A percentile compares a stretch with the other conserved stretches of the same genome.
Evolutionary conservation across 192 early-diverging fungal species (phyloP).

Genomic region (Diversispora eburnea): DNA sequence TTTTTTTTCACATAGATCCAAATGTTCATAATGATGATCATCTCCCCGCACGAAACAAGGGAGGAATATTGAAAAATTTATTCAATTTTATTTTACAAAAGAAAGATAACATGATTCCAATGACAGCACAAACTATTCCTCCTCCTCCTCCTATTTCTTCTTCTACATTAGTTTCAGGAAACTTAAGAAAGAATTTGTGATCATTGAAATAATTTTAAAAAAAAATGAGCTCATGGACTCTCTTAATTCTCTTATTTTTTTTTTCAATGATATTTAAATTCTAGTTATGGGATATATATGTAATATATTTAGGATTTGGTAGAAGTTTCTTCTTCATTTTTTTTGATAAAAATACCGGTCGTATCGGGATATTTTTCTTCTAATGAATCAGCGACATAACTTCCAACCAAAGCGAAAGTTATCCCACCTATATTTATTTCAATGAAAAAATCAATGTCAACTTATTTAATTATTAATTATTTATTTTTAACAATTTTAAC

Average conservation of each 20-base stretch:
- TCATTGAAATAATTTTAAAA: too few relatives aligned
- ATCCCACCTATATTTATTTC: not conserved
- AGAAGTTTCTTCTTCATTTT: not conserved
- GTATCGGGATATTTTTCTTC: slow-evolving; percentile 8
- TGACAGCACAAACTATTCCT: not conserved
- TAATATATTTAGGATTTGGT: too few relatives aligned
- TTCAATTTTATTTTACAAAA: slow-evolving; percentile 26
- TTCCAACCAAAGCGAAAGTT: not conserved
- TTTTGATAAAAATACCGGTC: not conserved
- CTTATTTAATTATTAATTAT: too few relatives aligned
- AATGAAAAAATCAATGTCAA: not conserved
- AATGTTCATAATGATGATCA: slow-evolving; percentile 8
- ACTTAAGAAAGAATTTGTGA: not conserved
- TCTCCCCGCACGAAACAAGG: slow-evolving; percentile 13
- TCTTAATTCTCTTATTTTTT: too few relatives aligned
- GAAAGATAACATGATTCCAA: slow-evolving; percentile 23
- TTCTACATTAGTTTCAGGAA: not conserved
- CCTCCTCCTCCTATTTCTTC: not conserved
- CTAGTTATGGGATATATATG: too few relatives aligned
- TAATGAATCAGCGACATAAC: not conserved
- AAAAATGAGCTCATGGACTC: too few relatives aligned
- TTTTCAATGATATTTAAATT: too few relatives aligned
- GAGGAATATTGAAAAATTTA: slow-evolving; percentile 19
- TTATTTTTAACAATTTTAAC: too few relatives aligned
- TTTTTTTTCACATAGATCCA: slow-evolving; percentile 15